Percentiles rank a stretch among this genome's conserved stretches.
These are phyloP conservation scores for Pseudofabraea citricarpa DNA, from an alignment of 2,329 filamentous ascomycete species.

Conservation along the genomic window DNA sequence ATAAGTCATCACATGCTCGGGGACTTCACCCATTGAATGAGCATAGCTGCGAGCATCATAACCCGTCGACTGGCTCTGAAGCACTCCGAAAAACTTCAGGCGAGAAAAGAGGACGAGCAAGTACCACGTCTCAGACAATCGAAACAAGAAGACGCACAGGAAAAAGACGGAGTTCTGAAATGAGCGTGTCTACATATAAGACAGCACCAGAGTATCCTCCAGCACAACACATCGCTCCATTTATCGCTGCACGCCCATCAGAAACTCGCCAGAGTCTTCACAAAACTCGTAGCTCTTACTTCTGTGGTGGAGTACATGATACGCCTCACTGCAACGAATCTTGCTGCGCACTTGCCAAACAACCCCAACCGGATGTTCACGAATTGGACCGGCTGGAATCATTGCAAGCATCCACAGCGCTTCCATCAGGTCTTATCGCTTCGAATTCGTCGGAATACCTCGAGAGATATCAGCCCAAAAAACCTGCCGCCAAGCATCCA, in stretches of 20 bases:
- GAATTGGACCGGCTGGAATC: not conserved
- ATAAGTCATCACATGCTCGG: not conserved
- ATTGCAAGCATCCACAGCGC: not conserved
- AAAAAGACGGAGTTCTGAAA: not conserved
- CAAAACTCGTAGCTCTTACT: not conserved
- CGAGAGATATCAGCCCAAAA: constrained; percentile 12
- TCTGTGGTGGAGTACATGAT: not conserved
- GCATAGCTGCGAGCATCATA: not conserved
- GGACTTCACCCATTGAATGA: not conserved
- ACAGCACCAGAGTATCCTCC: not conserved
- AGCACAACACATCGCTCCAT: not conserved
- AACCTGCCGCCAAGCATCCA: not conserved
- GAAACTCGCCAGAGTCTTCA: not conserved
- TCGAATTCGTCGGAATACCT: constrained; percentile 11
- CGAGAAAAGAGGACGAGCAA: not conserved
- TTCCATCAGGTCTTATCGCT: not conserved
- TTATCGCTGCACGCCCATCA: not conserved
- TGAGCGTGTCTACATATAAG: not conserved
- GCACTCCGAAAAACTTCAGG: too few species aligned
- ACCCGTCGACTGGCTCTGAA: not conserved
- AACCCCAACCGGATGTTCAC: not conserved
- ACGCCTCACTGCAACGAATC: not conserved
- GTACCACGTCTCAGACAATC: not conserved
- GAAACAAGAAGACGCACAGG: not conserved
- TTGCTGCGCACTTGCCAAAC: not conserved